phyloP scores from a whole-genome alignment of 352 stramenopile genomes.

The Globisporangium emineosum region DNA sequence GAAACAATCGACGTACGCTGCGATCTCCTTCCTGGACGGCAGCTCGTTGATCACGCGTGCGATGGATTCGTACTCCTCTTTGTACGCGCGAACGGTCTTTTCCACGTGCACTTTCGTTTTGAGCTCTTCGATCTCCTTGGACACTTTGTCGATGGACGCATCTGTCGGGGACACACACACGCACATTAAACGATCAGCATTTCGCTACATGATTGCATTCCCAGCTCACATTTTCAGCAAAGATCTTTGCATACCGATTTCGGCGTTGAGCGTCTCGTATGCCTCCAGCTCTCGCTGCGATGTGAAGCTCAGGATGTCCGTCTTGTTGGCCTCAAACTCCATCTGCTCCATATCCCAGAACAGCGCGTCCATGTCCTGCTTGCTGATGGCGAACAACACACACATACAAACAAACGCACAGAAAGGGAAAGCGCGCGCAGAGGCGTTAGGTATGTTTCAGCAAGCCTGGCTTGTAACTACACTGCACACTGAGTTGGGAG shows the following conservation, averaged over 20 bases:
- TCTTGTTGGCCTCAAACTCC: constrained; percentile 82
- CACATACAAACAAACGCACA: background rate
- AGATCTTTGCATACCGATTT: constrained; percentile 48
- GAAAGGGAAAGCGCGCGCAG: background rate
- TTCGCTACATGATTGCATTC: background rate
- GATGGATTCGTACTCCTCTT: constrained; percentile 88
- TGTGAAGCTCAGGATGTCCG: constrained; percentile 77
- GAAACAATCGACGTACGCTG: constrained; percentile 29
- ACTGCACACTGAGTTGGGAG: background rate
- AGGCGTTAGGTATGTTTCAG: background rate
- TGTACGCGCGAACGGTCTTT: constrained; percentile 75
- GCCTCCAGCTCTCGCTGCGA: constrained; percentile 77
- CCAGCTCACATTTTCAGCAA: background rate
- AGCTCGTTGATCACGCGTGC: constrained; percentile 81
- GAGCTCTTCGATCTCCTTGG: constrained; percentile 73
- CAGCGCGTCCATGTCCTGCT: constrained; percentile 69
- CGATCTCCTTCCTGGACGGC: constrained; percentile 58
- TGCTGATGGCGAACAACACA: constrained; percentile 23
- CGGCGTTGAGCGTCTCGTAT: constrained; percentile 73
- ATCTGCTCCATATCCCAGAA: constrained; percentile 86
- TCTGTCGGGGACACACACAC: constrained; percentile 26
- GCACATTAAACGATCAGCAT: background rate
- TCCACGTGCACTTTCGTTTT: constrained; percentile 75
- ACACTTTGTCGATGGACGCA: constrained; percentile 54
- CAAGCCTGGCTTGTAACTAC: background rate